These are phyloP conservation scores for Fallopia convolvulus DNA, from an alignment of 148 eudicot genomes.

Conservation along the genomic window DNA sequence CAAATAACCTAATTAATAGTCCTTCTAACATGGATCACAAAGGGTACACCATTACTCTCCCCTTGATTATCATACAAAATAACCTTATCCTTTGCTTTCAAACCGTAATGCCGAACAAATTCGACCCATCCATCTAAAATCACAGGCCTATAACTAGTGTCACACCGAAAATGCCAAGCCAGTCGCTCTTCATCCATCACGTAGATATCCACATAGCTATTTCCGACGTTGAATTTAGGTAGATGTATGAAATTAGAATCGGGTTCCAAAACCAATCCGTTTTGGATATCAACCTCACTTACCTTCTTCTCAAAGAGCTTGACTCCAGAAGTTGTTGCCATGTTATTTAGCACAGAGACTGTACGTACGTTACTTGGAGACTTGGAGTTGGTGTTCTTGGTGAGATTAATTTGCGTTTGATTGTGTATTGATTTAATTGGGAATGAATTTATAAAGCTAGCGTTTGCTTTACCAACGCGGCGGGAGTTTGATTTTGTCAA, in stretches of 20 bases:
- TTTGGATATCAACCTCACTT: not conserved
- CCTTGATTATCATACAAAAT: not conserved
- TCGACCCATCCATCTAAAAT: not conserved
- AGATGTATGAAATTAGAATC: not conserved
- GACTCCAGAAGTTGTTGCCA: not conserved
- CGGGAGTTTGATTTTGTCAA: not conserved
- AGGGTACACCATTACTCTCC: not conserved
- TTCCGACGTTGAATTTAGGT: not conserved
- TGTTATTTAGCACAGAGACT: not conserved
- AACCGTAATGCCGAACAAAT: not conserved
- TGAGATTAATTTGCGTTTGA: not conserved
- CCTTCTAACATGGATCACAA: constrained; percentile 7
- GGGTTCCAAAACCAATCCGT: not conserved
- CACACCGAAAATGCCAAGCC: constrained; percentile 5
- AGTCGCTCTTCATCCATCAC: not conserved
- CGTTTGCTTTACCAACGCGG: not conserved
- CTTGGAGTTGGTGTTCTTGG: not conserved
- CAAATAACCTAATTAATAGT: constrained; percentile 7
- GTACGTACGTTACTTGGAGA: not conserved
- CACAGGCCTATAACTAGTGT: not conserved
- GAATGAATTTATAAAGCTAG: no score
- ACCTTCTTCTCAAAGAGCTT: constrained; percentile 11
- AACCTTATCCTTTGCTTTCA: constrained; percentile 5
- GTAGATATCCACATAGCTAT: not conserved
- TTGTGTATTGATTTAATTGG: no score